Conservation (phyloP, 2,329 filamentous ascomycete genomes). For the Amesomyces nigricolor region DNA sequence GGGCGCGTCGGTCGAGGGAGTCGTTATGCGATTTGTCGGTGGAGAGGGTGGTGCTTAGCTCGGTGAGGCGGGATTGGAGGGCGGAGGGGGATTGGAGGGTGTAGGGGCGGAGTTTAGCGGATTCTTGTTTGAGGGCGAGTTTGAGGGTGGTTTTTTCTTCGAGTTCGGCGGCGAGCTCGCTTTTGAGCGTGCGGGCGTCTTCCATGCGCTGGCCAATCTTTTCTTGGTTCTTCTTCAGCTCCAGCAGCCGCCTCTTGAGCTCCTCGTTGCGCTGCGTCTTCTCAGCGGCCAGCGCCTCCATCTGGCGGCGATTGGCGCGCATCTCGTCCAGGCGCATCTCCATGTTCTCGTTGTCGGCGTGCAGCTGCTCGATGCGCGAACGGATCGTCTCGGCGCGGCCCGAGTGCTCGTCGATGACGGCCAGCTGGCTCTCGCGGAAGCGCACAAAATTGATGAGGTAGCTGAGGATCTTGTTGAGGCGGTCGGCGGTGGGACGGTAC, state of each 20-base stretch:
- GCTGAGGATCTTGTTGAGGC: conserved; percentile 90
- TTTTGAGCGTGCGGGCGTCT: conserved; percentile 74
- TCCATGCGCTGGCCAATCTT: conserved; percentile 77
- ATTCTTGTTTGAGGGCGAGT: conserved; percentile 72
- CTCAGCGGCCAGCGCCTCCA: conserved; percentile 75
- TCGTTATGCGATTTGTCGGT: conserved; percentile 83
- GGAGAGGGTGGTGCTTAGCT: conserved; percentile 72
- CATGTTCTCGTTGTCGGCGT: conserved; percentile 80
- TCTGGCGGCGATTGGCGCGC: conserved; percentile 69
- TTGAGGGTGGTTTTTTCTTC: conserved; percentile 67
- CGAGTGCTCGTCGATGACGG: conserved; percentile 86
- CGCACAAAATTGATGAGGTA: conserved; percentile 99
- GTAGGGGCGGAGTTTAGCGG: conserved; percentile 84
- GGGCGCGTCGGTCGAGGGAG: conserved; percentile 75
- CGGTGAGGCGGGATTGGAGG: conserved; percentile 74
- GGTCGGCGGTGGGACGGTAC: conserved; percentile 82
- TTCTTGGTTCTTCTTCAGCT: conserved; percentile 76
- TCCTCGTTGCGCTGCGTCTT: conserved; percentile 84
- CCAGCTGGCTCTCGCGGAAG: conserved; percentile 88
- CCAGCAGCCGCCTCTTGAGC: conserved; percentile 73
- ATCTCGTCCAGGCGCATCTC: conserved; percentile 75
- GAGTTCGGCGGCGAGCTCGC: conserved; percentile 63
- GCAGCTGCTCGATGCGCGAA: conserved; percentile 77
- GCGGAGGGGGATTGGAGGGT: conserved; percentile 81
- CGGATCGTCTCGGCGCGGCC: conserved; percentile 86